These are phyloP conservation scores for Candida pseudofarinosa DNA, from an alignment of 805 yeast species.

Conservation along the genomic window DNA sequence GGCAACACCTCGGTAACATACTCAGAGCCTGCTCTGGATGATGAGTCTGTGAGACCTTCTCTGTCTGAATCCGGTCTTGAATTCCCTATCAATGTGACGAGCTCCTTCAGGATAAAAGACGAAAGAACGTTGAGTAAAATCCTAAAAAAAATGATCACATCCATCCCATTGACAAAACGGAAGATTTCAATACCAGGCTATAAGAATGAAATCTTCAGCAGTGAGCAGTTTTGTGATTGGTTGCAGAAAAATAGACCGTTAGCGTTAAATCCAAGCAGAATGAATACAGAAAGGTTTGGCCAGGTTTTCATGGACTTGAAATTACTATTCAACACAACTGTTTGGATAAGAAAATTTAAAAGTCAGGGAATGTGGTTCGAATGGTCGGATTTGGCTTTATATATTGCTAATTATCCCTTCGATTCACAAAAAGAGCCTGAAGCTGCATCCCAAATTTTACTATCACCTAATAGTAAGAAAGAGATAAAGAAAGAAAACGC, in stretches of 20 bases:
- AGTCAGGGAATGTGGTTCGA: slow-evolving; percentile 44
- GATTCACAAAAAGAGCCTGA: not conserved
- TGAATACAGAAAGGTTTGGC: slow-evolving; percentile 37
- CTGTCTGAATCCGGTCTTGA: slow-evolving; percentile 13
- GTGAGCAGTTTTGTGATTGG: slow-evolving; percentile 33
- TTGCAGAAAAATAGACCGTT: slow-evolving; percentile 21
- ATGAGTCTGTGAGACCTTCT: slow-evolving; percentile 3
- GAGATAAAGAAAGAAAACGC: slow-evolving; percentile 22
- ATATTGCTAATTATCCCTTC: slow-evolving; percentile 11
- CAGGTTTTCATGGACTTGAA: slow-evolving; percentile 34
- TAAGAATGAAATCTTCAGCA: slow-evolving; percentile 34
- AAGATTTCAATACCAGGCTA: slow-evolving; percentile 39
- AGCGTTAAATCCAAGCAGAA: slow-evolving; percentile 32
- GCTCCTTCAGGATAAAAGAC: slow-evolving; percentile 14
- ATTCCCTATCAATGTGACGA: slow-evolving; percentile 32
- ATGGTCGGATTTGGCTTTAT: slow-evolving; percentile 34
- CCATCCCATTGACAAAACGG: slow-evolving; percentile 24
- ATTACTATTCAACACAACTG: slow-evolving; percentile 27
- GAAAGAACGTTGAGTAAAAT: slow-evolving; percentile 18
- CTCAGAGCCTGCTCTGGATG: slow-evolving; percentile 1
- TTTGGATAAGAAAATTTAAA: slow-evolving; percentile 31
- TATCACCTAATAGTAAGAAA: slow-evolving; percentile 11
- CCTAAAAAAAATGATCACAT: slow-evolving; percentile 16
- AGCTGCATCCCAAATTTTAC: slow-evolving; percentile 5
- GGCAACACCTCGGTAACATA: slow-evolving; percentile 1